Evolutionary conservation across 352 stramenopile species (phyloP).

Genomic region (Peronospora destructor): DNA sequence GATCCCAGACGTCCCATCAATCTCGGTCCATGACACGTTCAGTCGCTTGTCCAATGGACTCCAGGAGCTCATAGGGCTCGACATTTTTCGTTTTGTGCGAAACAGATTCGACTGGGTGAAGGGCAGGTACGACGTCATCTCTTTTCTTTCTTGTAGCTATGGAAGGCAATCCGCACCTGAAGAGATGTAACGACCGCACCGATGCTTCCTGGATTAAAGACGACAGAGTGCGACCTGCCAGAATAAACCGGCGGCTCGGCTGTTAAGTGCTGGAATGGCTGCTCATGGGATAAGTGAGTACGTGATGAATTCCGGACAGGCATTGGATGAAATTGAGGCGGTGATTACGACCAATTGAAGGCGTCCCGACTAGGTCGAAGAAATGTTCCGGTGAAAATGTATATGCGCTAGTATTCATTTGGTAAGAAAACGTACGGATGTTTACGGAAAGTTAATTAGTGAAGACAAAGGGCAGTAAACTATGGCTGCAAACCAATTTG

Average conservation of each 20-base stretch:
- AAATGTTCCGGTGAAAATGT: no score
- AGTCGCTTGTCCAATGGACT: conserved; percentile 31
- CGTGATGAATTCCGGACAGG: not conserved
- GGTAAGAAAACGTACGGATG: no score
- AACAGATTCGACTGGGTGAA: conserved; percentile 29
- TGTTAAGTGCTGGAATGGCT: conserved; percentile 18
- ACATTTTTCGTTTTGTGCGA: conserved; percentile 58
- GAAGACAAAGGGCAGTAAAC: no score
- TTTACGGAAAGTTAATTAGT: no score
- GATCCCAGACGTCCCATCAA: conserved; percentile 4
- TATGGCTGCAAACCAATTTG: no score
- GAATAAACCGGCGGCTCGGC: conserved; percentile 15
- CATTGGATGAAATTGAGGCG: not conserved
- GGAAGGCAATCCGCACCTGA: not conserved
- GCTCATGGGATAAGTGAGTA: not conserved
- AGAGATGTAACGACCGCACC: not conserved
- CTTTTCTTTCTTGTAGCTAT: not conserved
- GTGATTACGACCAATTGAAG: no score
- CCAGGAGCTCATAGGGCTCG: conserved; percentile 34
- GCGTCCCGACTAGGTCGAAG: no score
- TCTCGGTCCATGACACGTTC: conserved; percentile 11
- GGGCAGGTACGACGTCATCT: conserved; percentile 38
- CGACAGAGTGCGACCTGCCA: not conserved
- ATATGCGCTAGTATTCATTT: no score
- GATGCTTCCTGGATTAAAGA: not conserved